These are phyloP conservation scores for Cadophora sp. DNA, from an alignment of 2,329 filamentous ascomycete genomes.

Conservation along the genomic window DNA sequence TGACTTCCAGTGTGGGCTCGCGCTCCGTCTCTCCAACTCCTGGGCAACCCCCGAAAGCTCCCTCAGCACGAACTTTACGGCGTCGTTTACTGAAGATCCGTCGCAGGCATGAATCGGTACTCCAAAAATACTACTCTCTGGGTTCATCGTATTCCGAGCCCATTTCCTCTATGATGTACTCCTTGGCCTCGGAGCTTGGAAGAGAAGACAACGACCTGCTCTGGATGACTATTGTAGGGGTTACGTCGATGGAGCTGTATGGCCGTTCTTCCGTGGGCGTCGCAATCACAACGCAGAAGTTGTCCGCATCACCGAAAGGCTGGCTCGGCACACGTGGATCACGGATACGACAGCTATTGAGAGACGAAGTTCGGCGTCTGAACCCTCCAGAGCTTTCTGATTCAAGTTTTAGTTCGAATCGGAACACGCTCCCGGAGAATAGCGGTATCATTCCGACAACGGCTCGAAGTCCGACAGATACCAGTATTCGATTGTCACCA, in stretches of 20 bases:
- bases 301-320: constrained; percentile 63
- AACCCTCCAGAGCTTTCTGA: constrained; percentile 77
- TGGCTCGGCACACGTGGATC: constrained; percentile 86
- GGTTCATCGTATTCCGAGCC: constrained; percentile 95
- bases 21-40: constrained; percentile 56
- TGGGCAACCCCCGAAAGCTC: constrained; percentile 63
- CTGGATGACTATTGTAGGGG: constrained; percentile 93
- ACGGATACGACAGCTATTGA: constrained; percentile 81
- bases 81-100: constrained; percentile 77
- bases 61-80: constrained; percentile 75
- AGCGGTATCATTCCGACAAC: constrained; percentile 88
- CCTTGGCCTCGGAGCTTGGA: constrained; percentile 90
- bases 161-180: constrained; percentile 93
- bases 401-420: constrained; percentile 60
- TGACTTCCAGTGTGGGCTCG: constrained; percentile 49
- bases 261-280: constrained; percentile 84
- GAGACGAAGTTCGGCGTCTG: constrained; percentile 91
- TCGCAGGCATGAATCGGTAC: constrained; percentile 75
- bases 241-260: constrained; percentile 92
- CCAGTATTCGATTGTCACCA: constrained; percentile 87
- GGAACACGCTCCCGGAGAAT: constrained; percentile 67
- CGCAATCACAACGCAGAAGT: constrained; percentile 64
- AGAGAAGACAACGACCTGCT: constrained; percentile 96
- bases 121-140: constrained; percentile 84
- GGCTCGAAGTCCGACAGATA: constrained; percentile 88